Evolutionary conservation across 768 basidiomycete species (phyloP).

Genomic region (Pilatotrama ljubarskyi): DNA sequence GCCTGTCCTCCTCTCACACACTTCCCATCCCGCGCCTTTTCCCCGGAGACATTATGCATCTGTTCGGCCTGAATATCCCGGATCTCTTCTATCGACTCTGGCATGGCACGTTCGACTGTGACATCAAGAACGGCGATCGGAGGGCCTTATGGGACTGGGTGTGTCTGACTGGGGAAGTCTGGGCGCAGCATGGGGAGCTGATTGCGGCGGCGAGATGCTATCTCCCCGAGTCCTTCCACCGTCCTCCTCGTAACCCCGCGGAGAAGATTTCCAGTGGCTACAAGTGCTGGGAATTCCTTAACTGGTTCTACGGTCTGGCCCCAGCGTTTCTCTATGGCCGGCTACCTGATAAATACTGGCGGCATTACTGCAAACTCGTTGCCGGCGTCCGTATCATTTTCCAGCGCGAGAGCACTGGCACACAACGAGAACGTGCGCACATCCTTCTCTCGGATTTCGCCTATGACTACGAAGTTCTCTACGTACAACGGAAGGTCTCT

Average conservation of each 20-base stretch:
- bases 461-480: slow-evolving; percentile 38
- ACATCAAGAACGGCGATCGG: slow-evolving; percentile 21
- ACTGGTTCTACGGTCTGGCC: slow-evolving; percentile 24
- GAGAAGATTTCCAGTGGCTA: no score
- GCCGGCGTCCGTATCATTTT: slow-evolving; percentile 25
- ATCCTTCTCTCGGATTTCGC: slow-evolving; percentile 28
- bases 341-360: slow-evolving; percentile 29
- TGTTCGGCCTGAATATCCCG: slow-evolving; percentile 36
- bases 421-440: slow-evolving; percentile 8
- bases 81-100: slow-evolving; percentile 37
- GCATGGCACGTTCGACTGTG: slow-evolving; percentile 27
- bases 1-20: slow-evolving; percentile 18
- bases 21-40: slow-evolving; percentile 35
- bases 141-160: slow-evolving; percentile 35
- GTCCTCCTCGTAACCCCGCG: slow-evolving; percentile 42
- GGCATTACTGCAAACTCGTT: slow-evolving; percentile 33
- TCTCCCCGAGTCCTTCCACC: slow-evolving; percentile 43
- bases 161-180: slow-evolving; percentile 23
- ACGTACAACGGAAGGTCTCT: slow-evolving; percentile 30
- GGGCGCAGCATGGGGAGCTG: slow-evolving; percentile 37
- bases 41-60: slow-evolving; percentile 42
- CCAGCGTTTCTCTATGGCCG: slow-evolving; percentile 30
- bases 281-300: slow-evolving; percentile 31
- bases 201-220: slow-evolving; percentile 35
- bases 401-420: slow-evolving; percentile 23